These are phyloP conservation scores for Babesia gibsoni DNA, from an alignment of 169 alveolate species.

Conservation along the genomic window DNA sequence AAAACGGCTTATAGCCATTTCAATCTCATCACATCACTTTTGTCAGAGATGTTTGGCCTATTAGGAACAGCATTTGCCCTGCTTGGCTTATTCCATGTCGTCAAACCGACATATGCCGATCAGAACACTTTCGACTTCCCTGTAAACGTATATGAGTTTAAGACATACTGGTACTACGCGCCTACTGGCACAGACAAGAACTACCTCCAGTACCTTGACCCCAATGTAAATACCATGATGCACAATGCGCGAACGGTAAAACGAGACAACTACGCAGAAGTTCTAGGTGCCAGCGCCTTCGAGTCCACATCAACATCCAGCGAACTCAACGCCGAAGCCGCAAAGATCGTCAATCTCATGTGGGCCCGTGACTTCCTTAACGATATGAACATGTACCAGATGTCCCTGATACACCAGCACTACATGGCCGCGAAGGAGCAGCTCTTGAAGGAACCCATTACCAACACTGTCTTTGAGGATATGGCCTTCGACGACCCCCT, in stretches of 20 bases:
- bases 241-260: neutral
- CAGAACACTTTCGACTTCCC: slow-evolving; percentile 26
- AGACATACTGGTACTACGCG: neutral
- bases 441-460: slow-evolving; percentile 24
- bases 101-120: neutral
- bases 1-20: no score
- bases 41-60: no score
- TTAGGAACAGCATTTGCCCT: no score
- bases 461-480: slow-evolving; percentile 17
- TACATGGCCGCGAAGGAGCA: slow-evolving; percentile 36
- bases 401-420: slow-evolving; percentile 5
- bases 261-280: slow-evolving; percentile 2
- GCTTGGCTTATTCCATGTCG: no score
- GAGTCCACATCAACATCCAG: neutral
- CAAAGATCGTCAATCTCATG: slow-evolving; percentile 32
- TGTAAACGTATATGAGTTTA: neutral
- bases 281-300: slow-evolving; percentile 44
- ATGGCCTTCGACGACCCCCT: slow-evolving; percentile 34
- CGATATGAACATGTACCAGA: slow-evolving; percentile 24
- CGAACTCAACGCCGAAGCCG: neutral
- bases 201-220: slow-evolving; percentile 18
- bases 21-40: no score
- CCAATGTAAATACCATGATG: slow-evolving; percentile 3
- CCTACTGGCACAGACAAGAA: slow-evolving; percentile 7
- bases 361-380: slow-evolving; percentile 48